Conservation (phyloP, 106 monocot species). For the Amphibolis antarctica region DNA sequence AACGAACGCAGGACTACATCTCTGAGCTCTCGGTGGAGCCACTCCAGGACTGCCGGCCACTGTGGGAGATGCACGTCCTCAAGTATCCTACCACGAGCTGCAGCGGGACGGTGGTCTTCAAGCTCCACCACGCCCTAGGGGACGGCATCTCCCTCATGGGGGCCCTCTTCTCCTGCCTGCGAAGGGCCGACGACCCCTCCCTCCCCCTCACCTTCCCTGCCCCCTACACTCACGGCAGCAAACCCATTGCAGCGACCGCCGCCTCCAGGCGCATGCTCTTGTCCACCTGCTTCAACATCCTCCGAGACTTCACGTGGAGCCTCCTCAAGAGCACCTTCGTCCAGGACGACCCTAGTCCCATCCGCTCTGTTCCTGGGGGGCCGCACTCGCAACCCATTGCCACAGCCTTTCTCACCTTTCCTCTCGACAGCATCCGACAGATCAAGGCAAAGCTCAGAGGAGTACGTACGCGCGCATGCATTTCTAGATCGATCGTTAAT, state of each 20-base stretch:
- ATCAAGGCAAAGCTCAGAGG: conserved; percentile 46
- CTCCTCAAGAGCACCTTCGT: conserved; percentile 44
- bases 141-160: conserved; percentile 74
- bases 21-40: conserved; percentile 23
- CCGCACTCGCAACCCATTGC: conserved; percentile 37
- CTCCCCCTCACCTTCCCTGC: conserved; percentile 58
- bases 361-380: conserved; percentile 37
- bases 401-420: conserved; percentile 27
- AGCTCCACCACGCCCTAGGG: conserved; percentile 66
- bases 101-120: conserved; percentile 44
- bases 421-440: conserved; percentile 31
- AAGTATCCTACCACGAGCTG: conserved; percentile 48
- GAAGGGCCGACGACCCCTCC: conserved; percentile 50
- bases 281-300: conserved; percentile 23
- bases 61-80: conserved; percentile 59
- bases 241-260: too few relatives aligned
- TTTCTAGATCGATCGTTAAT: too few relatives aligned
- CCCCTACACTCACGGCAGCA: too few relatives aligned
- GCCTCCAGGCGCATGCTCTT: conserved; percentile 10
- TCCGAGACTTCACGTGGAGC: conserved; percentile 40
- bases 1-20: conserved; percentile 36
- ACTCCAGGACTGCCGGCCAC: conserved; percentile 28
- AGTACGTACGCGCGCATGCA: conserved; percentile 19
- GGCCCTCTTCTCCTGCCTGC: conserved; percentile 45
- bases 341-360: conserved; percentile 37